Evolutionary conservation across 352 stramenopile genomes (phyloP), one percentile per base, ranked within the genome.

Genomic region (Globisporangium cylindrosporum): DNA sequence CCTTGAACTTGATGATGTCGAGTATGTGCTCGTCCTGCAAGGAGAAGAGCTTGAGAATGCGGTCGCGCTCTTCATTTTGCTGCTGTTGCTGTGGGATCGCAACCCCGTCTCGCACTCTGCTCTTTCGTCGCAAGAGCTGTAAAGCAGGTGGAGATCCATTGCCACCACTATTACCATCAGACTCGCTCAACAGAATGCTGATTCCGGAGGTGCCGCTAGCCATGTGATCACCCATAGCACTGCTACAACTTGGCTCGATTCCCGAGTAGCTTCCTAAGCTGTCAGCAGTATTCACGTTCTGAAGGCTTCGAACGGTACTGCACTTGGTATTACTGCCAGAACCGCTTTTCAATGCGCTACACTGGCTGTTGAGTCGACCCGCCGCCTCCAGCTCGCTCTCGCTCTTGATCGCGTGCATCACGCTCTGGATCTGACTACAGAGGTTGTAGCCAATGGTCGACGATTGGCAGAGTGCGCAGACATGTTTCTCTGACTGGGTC

Each of bases 1-100:
- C 80, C 49, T 90, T 86, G 68, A 73, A 90, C 69, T 79, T 79
- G 72, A 93, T 90, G 15, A 91, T 71, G 9, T 77, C 74, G 25
- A 87, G 54, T 66, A 93, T 79, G 12, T 79, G 73, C 36, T 75
- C 64, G 59, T 92, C 86, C 32, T 93, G 79, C 34, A 76, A 62
- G 0, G 72, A 72, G n/a, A 92, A 82, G 24, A 93, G 73, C 27
- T 77, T 57, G 1, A 86, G 49, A 2, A 92, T 61, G 8, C 80
- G 80, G 1, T 51, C 36, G 15, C 69, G 68, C n/a, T 76, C 56
- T 49, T 25, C 1, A 29, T 62, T 43, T 2, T 51, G 43, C 43
- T 43, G 36, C 36, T 49, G 41, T 18, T 51, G 43, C 43, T 51
- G 43, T 51, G 18, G 18, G 43, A 51, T 22, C 6, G 18, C 43